Evolutionary conservation across 345 rosid genomes (phyloP).

Genomic region (Lepidium sativum): DNA sequence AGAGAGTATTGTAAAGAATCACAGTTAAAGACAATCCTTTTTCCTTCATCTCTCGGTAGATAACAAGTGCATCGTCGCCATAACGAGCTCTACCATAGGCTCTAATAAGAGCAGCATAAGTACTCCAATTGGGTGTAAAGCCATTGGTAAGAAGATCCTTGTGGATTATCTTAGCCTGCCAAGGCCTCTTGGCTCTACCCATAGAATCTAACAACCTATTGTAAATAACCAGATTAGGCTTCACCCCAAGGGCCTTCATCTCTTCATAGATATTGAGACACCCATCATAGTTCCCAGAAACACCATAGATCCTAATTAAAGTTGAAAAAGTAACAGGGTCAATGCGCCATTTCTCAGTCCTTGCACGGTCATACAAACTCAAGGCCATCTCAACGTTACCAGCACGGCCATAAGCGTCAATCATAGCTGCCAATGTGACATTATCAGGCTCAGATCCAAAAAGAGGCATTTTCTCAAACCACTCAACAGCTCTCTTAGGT

Average conservation of each 20-base stretch:
- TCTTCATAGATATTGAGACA: slow-evolving; percentile 89
- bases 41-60: slow-evolving; percentile 77
- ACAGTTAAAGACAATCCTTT: slow-evolving; percentile 50
- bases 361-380: slow-evolving; percentile 82
- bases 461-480: slow-evolving; percentile 82
- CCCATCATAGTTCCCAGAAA: slow-evolving; percentile 69
- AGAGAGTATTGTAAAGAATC: slow-evolving; percentile 65
- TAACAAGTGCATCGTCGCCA: slow-evolving; percentile 59
- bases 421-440: slow-evolving; percentile 56
- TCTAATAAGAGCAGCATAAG: slow-evolving; percentile 64
- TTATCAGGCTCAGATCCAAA: slow-evolving; percentile 64
- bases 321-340: slow-evolving; percentile 56
- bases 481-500: slow-evolving; percentile 65
- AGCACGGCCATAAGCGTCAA: slow-evolving; percentile 73
- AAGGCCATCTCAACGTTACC: slow-evolving; percentile 73
- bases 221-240: slow-evolving; percentile 55
- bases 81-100: slow-evolving; percentile 82
- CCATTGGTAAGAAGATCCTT: slow-evolving; percentile 63
- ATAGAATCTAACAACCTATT: slow-evolving; percentile 76
- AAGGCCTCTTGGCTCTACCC: slow-evolving; percentile 97
- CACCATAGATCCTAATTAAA: slow-evolving; percentile 62
- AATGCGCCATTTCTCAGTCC: slow-evolving; percentile 75
- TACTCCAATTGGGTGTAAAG: slow-evolving; percentile 46
- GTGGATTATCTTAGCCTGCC: slow-evolving; percentile 70
- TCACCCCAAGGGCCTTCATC: slow-evolving; percentile 75